These are phyloP conservation scores for Penicillium paneum DNA, from an alignment of 2,329 filamentous ascomycete genomes.

Conservation along the genomic window DNA sequence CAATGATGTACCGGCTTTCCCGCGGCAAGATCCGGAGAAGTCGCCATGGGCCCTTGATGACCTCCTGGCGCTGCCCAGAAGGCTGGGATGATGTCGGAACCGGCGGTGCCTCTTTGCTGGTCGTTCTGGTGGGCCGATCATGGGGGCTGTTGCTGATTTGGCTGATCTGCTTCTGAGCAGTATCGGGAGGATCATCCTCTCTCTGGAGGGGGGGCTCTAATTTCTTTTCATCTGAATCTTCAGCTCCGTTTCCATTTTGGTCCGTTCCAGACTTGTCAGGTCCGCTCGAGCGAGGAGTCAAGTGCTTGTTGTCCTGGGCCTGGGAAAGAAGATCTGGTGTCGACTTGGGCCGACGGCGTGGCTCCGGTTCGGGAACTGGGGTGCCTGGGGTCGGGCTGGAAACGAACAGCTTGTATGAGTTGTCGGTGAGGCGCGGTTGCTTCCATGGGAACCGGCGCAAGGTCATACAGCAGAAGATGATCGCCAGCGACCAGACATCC, in stretches of 20 bases:
- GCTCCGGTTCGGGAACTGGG: constrained; percentile 42
- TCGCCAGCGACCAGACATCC: constrained; percentile 96
- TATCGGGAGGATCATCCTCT: constrained; percentile 27
- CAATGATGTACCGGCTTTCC: constrained; percentile 85
- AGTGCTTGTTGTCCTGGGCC: constrained; percentile 25
- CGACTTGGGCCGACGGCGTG: constrained; percentile 38
- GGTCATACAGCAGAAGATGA: constrained; percentile 99
- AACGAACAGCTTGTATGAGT: constrained; percentile 90
- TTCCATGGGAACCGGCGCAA: constrained; percentile 96
- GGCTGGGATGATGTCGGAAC: constrained; percentile 27
- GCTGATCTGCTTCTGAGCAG: constrained; percentile 27
- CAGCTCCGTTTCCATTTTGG: constrained; percentile 16
- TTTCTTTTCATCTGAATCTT: constrained; percentile 11
- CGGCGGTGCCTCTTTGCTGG: constrained; percentile 41
- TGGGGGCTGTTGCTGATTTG: constrained; percentile 18
- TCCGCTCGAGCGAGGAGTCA: constrained; percentile 18
- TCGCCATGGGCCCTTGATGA: constrained; percentile 90
- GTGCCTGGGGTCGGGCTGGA: constrained; percentile 74
- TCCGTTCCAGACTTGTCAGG: constrained; percentile 18
- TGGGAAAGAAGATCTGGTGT: constrained; percentile 33
- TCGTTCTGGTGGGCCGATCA: constrained; percentile 33
- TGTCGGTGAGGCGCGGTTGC: constrained; percentile 83
- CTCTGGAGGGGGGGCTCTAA: constrained; percentile 21
- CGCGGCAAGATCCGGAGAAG: constrained; percentile 81
- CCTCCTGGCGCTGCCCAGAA: constrained; percentile 55